Percentiles rank a stretch among this genome's conserved stretches.
These are phyloP conservation scores for Zalerion maritima DNA, from an alignment of 495 filamentous ascomycete species.

Conservation along the genomic window DNA sequence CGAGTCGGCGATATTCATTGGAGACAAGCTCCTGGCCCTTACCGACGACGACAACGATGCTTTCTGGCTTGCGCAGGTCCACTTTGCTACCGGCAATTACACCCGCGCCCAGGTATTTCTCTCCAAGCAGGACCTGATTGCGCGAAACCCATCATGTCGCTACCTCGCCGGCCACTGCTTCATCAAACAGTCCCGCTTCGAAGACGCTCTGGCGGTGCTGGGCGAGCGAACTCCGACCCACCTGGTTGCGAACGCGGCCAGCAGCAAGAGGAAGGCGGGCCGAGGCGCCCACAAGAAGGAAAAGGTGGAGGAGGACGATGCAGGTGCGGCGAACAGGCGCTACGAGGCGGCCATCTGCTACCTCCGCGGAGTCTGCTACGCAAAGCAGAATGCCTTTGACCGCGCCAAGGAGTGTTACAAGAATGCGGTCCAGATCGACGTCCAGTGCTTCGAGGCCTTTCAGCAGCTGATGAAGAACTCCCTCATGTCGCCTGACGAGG, in stretches of 20 bases:
- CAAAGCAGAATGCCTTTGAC: slow-evolving; percentile 95
- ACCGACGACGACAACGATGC: slow-evolving; percentile 85
- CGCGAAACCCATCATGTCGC: slow-evolving; percentile 67
- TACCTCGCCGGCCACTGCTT: slow-evolving; percentile 90
- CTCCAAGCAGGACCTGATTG: slow-evolving; percentile 67
- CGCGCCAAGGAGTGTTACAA: slow-evolving; percentile 97
- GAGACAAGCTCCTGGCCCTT: slow-evolving; percentile 87
- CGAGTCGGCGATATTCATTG: slow-evolving; percentile 89
- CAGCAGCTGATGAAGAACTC: slow-evolving; percentile 96
- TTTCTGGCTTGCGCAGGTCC: slow-evolving; percentile 86
- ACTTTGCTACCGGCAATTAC: slow-evolving; percentile 89
- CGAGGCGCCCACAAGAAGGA: slow-evolving; percentile 11
- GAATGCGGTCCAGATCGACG: slow-evolving; percentile 88
- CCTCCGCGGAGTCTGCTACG: slow-evolving; percentile 81
- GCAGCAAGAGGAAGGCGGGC: slow-evolving; percentile 42
- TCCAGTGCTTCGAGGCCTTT: slow-evolving; percentile 96
- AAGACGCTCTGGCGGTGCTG: slow-evolving; percentile 74
- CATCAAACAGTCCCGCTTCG: slow-evolving; percentile 76
- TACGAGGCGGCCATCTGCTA: slow-evolving; percentile 98
- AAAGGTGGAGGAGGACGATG: slow-evolving; percentile 50
- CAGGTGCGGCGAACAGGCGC: slow-evolving; percentile 56
- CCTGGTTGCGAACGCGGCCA: slow-evolving; percentile 51
- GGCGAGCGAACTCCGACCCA: slow-evolving; percentile 88
- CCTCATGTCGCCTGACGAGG: slow-evolving; percentile 93
- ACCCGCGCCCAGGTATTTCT: slow-evolving; percentile 76